Percentiles rank a stretch among this genome's conserved stretches.
These are phyloP conservation scores for Amborella trichopoda DNA, from an alignment of 164 flowering plant genomes.

Conservation along the genomic window DNA sequence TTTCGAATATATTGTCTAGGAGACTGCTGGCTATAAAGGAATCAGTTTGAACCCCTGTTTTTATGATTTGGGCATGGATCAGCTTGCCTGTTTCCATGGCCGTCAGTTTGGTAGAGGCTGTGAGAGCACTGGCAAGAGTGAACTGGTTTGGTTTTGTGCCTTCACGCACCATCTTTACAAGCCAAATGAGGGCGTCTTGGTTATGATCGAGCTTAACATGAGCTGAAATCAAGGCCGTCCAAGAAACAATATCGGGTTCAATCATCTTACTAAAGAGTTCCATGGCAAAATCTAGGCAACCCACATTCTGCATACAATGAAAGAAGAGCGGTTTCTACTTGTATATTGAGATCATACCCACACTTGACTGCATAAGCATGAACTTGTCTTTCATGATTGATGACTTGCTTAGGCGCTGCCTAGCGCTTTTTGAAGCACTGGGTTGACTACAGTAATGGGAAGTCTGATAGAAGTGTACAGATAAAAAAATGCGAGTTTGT, in stretches of 20 bases:
- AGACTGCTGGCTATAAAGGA: constrained; percentile 6
- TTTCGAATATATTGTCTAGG: constrained; percentile 10
- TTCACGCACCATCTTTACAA: constrained; percentile 8
- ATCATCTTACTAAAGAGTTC: constrained; percentile 4
- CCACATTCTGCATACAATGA: constrained; percentile 8
- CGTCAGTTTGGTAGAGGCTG: constrained; percentile 7
- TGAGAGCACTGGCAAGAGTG: constrained; percentile 7
- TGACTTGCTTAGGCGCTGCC: too few species aligned
- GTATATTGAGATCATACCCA: constrained; percentile 2
- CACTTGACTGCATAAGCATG: constrained; percentile 9
- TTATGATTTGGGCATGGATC: constrained; percentile 6
- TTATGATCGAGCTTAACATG: constrained; percentile 1
- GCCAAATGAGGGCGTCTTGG: constrained; percentile 4
- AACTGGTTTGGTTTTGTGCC: constrained; percentile 9
- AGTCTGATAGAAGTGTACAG: too few species aligned
- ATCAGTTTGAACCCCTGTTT: constrained; percentile 4
- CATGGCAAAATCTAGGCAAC: constrained; percentile 3
- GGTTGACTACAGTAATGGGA: too few species aligned
- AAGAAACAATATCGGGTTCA: constrained; percentile 9
- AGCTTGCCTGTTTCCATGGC: constrained; percentile 7
- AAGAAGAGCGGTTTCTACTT: constrained; percentile 9
- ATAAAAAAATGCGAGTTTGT: too few species aligned
- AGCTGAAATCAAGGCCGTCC: constrained; percentile 12
- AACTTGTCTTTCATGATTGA: constrained; percentile 6
- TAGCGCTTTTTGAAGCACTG: too few species aligned